Conservation (phyloP, 2,329 filamentous ascomycete genomes). For the Aureobasidium sp. region DNA sequence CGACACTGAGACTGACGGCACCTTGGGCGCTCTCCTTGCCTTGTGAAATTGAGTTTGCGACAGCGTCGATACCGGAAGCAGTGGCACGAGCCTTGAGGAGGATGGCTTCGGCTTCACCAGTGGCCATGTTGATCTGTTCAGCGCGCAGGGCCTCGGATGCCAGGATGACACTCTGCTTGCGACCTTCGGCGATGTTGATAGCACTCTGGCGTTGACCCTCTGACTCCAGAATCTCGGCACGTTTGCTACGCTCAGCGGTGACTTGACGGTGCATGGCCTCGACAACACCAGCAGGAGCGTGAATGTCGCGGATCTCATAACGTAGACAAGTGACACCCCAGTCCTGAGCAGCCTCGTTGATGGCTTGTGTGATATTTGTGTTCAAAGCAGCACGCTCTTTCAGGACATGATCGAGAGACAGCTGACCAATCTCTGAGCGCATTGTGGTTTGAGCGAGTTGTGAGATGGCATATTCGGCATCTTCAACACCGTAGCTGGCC, state of each 20-base stretch:
- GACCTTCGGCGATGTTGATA: constrained; percentile 97
- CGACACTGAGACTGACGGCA: constrained; percentile 78
- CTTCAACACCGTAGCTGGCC: constrained; percentile 96
- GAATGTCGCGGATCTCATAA: constrained; percentile 97
- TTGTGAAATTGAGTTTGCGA: constrained; percentile 61
- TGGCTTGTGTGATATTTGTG: constrained; percentile 95
- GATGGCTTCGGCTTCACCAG: constrained; percentile 91
- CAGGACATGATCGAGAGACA: constrained; percentile 92
- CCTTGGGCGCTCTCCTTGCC: constrained; percentile 69
- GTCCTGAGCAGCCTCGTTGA: constrained; percentile 94
- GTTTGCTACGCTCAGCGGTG: constrained; percentile 92
- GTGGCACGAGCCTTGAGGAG: constrained; percentile 77
- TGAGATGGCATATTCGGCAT: constrained; percentile 96
- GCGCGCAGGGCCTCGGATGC: constrained; percentile 84
- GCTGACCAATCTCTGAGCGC: constrained; percentile 95
- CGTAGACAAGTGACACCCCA: constrained; percentile 95
- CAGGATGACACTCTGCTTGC: constrained; percentile 93
- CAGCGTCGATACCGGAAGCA: constrained; percentile 77
- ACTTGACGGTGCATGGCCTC: constrained; percentile 98
- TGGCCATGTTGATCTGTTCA: constrained; percentile 88
- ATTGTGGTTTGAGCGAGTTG: constrained; percentile 98
- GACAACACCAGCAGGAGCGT: constrained; percentile 86
- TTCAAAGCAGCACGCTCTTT: constrained; percentile 96
- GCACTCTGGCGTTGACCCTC: constrained; percentile 95
- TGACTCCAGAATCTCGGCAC: constrained; percentile 93